Percentiles rank a stretch among this genome's conserved stretches.
Evolutionary conservation across 148 eudicot genomes (phyloP).

Genomic region (Spergularia bocconei): DNA sequence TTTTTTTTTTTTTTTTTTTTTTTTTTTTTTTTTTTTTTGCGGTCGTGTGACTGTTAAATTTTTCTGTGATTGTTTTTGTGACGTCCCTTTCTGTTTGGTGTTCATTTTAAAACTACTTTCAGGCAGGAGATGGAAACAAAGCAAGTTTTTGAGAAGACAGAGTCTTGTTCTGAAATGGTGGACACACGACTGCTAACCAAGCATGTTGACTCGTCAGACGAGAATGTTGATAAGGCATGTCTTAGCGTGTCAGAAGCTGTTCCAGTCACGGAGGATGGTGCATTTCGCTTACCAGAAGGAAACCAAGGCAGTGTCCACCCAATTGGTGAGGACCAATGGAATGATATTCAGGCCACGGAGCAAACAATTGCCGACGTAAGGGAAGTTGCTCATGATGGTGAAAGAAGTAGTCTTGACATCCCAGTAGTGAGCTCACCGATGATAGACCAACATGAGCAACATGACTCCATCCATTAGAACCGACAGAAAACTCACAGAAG

Average conservation of each 20-base stretch:
- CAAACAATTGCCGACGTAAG: slow-evolving; percentile 85
- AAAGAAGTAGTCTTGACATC: slow-evolving; percentile 67
- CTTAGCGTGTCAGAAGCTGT: slow-evolving; percentile 57
- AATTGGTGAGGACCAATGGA: slow-evolving; percentile 73
- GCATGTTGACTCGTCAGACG: slow-evolving; percentile 79
- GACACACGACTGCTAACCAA: slow-evolving; percentile 62
- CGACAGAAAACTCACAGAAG: neutral
- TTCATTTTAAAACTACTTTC: slow-evolving; percentile 24
- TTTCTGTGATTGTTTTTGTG: neutral
- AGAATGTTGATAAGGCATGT: slow-evolving; percentile 93
- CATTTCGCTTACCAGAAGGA: slow-evolving; percentile 36
- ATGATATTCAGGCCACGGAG: slow-evolving; percentile 84
- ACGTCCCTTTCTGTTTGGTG: neutral
- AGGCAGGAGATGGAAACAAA: slow-evolving; percentile 70
- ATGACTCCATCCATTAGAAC: slow-evolving; percentile 14
- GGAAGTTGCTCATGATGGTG: slow-evolving; percentile 59
- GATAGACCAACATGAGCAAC: slow-evolving; percentile 46
- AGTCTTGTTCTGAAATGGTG: slow-evolving; percentile 56
- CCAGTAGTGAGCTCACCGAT: slow-evolving; percentile 55
- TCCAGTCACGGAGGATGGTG: slow-evolving; percentile 51
- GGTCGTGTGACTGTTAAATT: too few species aligned
- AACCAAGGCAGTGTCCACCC: slow-evolving; percentile 49
- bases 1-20: too few species aligned
- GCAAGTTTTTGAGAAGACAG: slow-evolving; percentile 66
- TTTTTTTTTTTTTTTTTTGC: too few species aligned